Evolutionary conservation across 2,329 filamentous ascomycete species (phyloP).

Genomic region (Arthroderma sp.): DNA sequence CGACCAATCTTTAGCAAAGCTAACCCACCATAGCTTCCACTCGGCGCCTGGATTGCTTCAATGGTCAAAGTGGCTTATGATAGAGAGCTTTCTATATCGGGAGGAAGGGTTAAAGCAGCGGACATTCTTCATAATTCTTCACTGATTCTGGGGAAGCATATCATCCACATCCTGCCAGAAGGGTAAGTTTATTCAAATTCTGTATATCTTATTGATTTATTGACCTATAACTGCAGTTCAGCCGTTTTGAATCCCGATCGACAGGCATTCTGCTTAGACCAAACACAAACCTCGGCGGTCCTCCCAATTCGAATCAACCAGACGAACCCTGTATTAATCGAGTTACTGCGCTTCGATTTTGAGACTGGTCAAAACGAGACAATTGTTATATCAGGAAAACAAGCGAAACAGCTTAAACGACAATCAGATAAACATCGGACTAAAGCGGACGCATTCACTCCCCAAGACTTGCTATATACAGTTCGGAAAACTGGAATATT

Average conservation of each 20-base stretch:
- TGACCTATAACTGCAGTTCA: constrained; percentile 41
- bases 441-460: constrained; percentile 37
- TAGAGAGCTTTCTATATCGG: constrained; percentile 84
- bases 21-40: constrained; percentile 46
- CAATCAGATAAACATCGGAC: constrained; percentile 48
- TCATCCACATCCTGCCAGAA: constrained; percentile 94
- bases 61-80: constrained; percentile 77
- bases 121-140: constrained; percentile 83
- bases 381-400: constrained; percentile 58
- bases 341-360: constrained; percentile 76
- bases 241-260: constrained; percentile 75
- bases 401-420: constrained; percentile 62
- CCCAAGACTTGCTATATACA: constrained; percentile 56
- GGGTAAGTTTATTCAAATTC: constrained; percentile 42
- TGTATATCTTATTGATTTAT: constrained; percentile 6
- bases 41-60: constrained; percentile 58
- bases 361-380: constrained; percentile 68
- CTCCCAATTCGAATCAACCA: constrained; percentile 90
- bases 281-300: constrained; percentile 45
- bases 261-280: constrained; percentile 67
- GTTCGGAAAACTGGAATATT: constrained; percentile 85
- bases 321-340: constrained; percentile 75
- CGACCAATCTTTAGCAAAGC: neutral
- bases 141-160: constrained; percentile 88
- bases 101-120: constrained; percentile 77